These are phyloP conservation scores for Trametes punicea DNA, from an alignment of 768 basidiomycete species.

Conservation along the genomic window DNA sequence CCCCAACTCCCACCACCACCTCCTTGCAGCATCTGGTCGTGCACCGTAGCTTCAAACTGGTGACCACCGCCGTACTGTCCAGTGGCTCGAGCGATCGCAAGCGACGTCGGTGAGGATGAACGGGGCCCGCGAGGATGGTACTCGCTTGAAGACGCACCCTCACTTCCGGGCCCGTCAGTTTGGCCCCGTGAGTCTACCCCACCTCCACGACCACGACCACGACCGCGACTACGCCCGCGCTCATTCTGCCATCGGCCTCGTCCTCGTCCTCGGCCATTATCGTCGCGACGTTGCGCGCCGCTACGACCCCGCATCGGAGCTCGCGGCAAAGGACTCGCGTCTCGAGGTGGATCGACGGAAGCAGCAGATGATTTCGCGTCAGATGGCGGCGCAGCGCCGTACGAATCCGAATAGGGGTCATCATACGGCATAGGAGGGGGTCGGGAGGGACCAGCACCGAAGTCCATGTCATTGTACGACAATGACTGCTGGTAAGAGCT, in stretches of 20 bases:
- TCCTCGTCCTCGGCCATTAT: conserved; percentile 13
- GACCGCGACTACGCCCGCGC: conserved; percentile 37
- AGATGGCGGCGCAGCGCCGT: conserved; percentile 19
- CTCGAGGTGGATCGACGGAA: background rate
- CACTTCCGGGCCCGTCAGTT: conserved; percentile 24
- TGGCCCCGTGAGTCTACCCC: conserved; percentile 26
- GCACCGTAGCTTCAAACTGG: conserved; percentile 12
- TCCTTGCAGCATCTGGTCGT: background rate
- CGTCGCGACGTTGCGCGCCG: conserved; percentile 18
- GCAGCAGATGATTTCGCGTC: background rate
- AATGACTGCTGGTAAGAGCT: conserved; percentile 67
- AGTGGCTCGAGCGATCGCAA: conserved; percentile 44
- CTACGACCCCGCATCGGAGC: conserved; percentile 14
- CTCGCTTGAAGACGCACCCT: conserved; percentile 28
- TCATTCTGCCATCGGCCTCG: conserved; percentile 22
- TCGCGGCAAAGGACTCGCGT: background rate
- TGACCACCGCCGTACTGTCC: conserved; percentile 37
- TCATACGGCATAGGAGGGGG: conserved; percentile 74
- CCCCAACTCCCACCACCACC: conserved; percentile 15
- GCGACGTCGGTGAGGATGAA: conserved; percentile 43
- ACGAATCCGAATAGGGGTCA: conserved; percentile 57
- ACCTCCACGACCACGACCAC: conserved; percentile 25
- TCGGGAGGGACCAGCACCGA: conserved; percentile 51
- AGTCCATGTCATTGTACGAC: conserved; percentile 63
- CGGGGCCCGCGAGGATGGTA: conserved; percentile 31